Percentiles rank a stretch among this genome's conserved stretches.
Conservation (phyloP, 305 asterid genomes). For the Plantago coronopus region DNA sequence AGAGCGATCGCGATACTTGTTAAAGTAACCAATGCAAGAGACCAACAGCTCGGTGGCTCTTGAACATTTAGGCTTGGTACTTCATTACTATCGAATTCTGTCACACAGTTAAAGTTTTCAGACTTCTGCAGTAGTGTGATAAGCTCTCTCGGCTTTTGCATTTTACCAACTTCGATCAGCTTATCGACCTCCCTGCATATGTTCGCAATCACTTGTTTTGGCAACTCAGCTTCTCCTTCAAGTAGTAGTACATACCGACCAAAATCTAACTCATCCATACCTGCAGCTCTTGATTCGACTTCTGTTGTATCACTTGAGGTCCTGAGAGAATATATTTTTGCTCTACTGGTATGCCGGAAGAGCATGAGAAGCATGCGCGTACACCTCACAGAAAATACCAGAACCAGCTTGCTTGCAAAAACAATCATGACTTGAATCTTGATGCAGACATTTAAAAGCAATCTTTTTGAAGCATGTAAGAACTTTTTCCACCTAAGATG, state of each 20-base stretch:
- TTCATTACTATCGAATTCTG: background rate
- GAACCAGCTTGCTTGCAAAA: slow-evolving; percentile 25
- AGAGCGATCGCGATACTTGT: slow-evolving; percentile 11
- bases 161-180: background rate
- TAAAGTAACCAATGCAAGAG: slow-evolving; percentile 6
- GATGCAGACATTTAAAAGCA: slow-evolving; percentile 34
- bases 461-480: slow-evolving; percentile 30
- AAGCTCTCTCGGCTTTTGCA: background rate
- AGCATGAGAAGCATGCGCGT: no score
- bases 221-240: slow-evolving; percentile 11
- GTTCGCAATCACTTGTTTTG: background rate
- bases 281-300: background rate
- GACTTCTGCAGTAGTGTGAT: background rate
- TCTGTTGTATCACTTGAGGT: no score
- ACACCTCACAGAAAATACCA: background rate
- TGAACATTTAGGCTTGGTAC: no score
- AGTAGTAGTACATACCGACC: slow-evolving; percentile 11
- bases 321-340: no score
- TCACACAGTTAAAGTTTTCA: background rate
- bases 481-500: slow-evolving; percentile 32
- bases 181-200: background rate
- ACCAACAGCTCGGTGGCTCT: no score
- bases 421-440: slow-evolving; percentile 34
- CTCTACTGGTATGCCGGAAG: no score
- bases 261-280: background rate